phyloP scores from a whole-genome alignment of 352 stramenopile genomes.

The Phytophthora capsici region DNA sequence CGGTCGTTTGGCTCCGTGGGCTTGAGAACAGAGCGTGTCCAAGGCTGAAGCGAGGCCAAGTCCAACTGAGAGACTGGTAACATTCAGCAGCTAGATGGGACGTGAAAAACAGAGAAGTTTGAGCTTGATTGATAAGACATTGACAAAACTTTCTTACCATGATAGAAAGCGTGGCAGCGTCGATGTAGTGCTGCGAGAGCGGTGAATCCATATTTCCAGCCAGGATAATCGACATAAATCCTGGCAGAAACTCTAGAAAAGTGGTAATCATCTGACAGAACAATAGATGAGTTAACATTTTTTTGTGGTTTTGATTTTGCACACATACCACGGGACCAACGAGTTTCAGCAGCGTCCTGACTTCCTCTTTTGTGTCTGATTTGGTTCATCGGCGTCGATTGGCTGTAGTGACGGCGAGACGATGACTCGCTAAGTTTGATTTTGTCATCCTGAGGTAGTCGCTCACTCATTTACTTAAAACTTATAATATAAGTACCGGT shows the following conservation, averaged over 20 bases:
- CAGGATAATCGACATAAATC: not conserved
- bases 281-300: not conserved
- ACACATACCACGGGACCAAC: not conserved
- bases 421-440: no score
- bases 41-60: constrained; percentile 71
- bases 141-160: not conserved
- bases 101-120: no score
- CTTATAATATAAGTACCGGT: no score
- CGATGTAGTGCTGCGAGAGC: not conserved
- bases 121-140: no score
- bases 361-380: not conserved
- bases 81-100: not conserved
- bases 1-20: constrained; percentile 58
- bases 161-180: not conserved
- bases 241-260: not conserved
- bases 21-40: constrained; percentile 76
- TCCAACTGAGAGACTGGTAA: constrained; percentile 41
- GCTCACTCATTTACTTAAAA: no score
- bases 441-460: no score
- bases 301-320: not conserved
- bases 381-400: not conserved
- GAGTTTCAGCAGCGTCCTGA: not conserved
- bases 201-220: not conserved
- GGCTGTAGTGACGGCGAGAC: no score
- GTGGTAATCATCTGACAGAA: constrained; percentile 19